Evolutionary conservation across 352 stramenopile genomes (phyloP).

Genomic region (Globisporangium spiculum): DNA sequence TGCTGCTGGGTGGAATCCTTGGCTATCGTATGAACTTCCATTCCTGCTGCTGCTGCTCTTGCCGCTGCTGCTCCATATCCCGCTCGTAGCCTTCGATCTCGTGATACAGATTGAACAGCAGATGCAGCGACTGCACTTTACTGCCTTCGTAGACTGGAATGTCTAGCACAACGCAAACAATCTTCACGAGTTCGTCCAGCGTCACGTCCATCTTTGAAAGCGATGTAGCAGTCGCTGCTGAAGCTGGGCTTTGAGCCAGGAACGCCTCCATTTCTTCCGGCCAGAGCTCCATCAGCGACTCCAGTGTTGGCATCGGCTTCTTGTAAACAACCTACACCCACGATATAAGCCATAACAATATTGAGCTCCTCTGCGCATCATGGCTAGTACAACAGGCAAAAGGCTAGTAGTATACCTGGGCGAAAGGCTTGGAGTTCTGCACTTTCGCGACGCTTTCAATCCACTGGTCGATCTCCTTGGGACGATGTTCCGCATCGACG

Average conservation of each 20-base stretch:
- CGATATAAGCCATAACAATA: neutral
- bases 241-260: constrained; percentile 27
- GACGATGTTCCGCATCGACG: constrained; percentile 80
- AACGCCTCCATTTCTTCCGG: constrained; percentile 81
- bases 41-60: neutral
- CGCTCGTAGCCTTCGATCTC: constrained; percentile 69
- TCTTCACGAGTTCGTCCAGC: constrained; percentile 77
- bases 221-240: constrained; percentile 12
- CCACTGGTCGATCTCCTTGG: constrained; percentile 90
- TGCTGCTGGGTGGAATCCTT: neutral
- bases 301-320: constrained; percentile 85
- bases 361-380: neutral
- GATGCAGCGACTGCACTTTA: constrained; percentile 88
- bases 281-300: constrained; percentile 90
- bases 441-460: constrained; percentile 90
- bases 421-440: constrained; percentile 74
- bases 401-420: constrained; percentile 31
- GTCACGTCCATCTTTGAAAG: constrained; percentile 75
- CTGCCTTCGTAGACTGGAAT: constrained; percentile 87
- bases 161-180: constrained; percentile 90
- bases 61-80: constrained; percentile 26
- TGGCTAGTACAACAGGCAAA: neutral
- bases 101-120: constrained; percentile 90
- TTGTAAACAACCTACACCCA: constrained; percentile 66
- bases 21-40: constrained; percentile 17